Evolutionary conservation across 2,329 filamentous ascomycete genomes (phyloP), one percentile per base, ranked within the genome.

Genomic region (Cladosporium sp.): DNA sequence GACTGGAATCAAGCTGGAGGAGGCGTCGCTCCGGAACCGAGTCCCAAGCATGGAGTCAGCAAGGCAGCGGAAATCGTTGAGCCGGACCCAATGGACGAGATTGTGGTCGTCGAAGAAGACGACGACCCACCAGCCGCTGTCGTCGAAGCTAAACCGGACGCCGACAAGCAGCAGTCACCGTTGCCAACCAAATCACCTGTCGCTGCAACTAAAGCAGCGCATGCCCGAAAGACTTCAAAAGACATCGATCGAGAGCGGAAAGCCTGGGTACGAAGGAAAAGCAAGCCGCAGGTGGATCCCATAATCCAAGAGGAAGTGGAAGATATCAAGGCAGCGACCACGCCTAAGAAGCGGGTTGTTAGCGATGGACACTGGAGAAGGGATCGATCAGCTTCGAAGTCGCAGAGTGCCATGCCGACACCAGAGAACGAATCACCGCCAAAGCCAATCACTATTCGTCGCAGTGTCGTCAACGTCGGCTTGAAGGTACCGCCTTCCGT

Each of bases 271-370:
- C 70, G 76, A 40, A 69, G 75, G 59, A 75, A 73, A 66, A 75
- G 72, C 66, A 76, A 74, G 64, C 69, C 72, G 6, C 69, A 72
- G 29, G 79, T 78, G 59, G 77, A 79, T 65, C 72, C 81, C 55
- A 78, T 80, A 62, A 52, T 52, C 4, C 50, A 63, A 23, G 78
- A 78, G 65, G 74, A 76, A 61, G 72, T 81, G 65, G 77, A 81
- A 59, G 81, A 83, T 10, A 77, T 77, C 67, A 81, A 75, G 74
- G 81, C 79, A 71, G 83, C 79, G 75, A 87, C 83, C 59, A 87
- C 91, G 55, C 94, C 94, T 18, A 93, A 92, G 80, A 97, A 96
- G 83, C 88, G 93, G 69, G 92, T 98, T 63, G 88, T 97, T 67
- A 97, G 93, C 76, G 94, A 98, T 79, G 90, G 91, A 64, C 91